Evolutionary conservation across 1,284 basidiomycete genomes (phyloP).

Genomic region (Cryptococcus sp.): DNA sequence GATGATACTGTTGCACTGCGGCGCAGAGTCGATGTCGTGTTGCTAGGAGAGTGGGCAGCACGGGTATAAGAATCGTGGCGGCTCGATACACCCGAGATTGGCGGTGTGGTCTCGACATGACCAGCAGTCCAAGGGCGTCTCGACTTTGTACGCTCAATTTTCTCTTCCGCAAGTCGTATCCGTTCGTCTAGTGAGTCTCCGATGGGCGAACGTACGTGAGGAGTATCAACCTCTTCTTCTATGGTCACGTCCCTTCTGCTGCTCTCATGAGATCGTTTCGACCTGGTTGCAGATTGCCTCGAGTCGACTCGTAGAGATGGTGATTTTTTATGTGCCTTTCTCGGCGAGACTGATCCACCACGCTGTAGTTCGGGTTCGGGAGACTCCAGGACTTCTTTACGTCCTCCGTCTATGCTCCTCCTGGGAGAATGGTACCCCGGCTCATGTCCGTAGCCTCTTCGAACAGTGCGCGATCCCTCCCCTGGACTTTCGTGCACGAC

Average conservation of each 20-base stretch:
- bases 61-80: slow-evolving; percentile 10
- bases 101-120: slow-evolving; percentile 4
- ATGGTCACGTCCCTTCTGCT: no score
- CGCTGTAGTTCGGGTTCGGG: neutral
- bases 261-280: no score
- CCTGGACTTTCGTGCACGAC: neutral
- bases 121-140: slow-evolving; percentile 3
- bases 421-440: neutral
- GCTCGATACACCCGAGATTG: neutral
- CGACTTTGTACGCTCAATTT: slow-evolving; percentile 11
- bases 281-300: no score
- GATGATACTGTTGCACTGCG: slow-evolving; percentile 15
- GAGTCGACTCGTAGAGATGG: slow-evolving; percentile 2
- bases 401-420: neutral
- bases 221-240: slow-evolving; percentile 2
- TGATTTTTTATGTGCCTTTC: slow-evolving; percentile 1
- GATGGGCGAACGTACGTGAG: slow-evolving; percentile 1
- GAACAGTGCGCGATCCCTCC: neutral
- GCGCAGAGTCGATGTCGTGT: slow-evolving; percentile 4
- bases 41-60: neutral
- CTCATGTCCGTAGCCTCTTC: neutral
- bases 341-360: neutral
- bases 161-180: slow-evolving; percentile 36
- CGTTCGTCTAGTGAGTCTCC: slow-evolving; percentile 25
- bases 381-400: neutral